phyloP scores from a whole-genome alignment of 306 rosid species.

The Trichosanthes cucumerina region DNA sequence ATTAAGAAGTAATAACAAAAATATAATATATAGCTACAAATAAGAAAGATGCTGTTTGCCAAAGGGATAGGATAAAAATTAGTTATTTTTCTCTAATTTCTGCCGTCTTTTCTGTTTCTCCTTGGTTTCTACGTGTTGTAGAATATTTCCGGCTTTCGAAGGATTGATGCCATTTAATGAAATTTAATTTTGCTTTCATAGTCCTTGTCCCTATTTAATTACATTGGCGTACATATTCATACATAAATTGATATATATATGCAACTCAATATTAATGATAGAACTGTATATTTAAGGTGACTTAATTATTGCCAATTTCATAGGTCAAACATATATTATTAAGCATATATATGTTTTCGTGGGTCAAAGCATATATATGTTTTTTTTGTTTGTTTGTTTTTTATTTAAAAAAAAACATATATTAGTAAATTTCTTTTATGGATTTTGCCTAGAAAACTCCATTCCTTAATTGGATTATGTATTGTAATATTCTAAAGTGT shows the following conservation, averaged over 20 bases:
- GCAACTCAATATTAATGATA: background rate
- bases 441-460: too few relatives aligned
- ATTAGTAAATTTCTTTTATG: too few relatives aligned
- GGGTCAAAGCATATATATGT: too few relatives aligned
- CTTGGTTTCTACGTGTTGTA: background rate
- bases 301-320: background rate
- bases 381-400: too few relatives aligned
- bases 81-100: background rate
- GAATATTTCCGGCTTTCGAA: background rate
- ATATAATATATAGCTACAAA: background rate
- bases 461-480: background rate
- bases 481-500: background rate
- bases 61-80: background rate
- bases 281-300: too few relatives aligned
- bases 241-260: too few relatives aligned
- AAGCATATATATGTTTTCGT: too few relatives aligned
- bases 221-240: too few relatives aligned
- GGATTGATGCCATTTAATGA: background rate
- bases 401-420: too few relatives aligned
- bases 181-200: background rate
- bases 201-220: background rate
- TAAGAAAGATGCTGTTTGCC: background rate
- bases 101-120: background rate
- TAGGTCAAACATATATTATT: background rate
- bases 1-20: background rate